phyloP scores from a whole-genome alignment of 1,284 basidiomycete species.

The Melanopsichium pennsylvanicum region DNA sequence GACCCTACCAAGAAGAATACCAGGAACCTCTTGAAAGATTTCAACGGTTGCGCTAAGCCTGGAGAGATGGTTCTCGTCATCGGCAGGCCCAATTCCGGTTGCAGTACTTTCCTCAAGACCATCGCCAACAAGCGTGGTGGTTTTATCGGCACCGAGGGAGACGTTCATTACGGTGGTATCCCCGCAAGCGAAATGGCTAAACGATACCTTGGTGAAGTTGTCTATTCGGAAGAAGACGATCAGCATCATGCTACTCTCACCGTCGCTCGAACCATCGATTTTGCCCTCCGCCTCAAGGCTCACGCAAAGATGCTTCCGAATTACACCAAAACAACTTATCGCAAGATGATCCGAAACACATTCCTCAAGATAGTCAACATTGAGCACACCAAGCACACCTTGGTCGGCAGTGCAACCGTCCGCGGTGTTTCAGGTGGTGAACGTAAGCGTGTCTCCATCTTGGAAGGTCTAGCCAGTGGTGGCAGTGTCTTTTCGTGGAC shows the following conservation, averaged over 20 bases:
- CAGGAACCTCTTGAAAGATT: conserved; percentile 36
- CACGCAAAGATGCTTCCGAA: conserved; percentile 67
- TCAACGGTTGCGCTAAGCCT: conserved; percentile 49
- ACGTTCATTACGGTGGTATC: conserved; percentile 76
- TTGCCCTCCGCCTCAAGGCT: conserved; percentile 53
- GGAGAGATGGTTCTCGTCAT: conserved; percentile 70
- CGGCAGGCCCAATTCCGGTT: conserved; percentile 81
- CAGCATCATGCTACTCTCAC: conserved; percentile 79
- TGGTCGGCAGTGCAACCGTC: conserved; percentile 76
- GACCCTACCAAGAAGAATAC: conserved; percentile 39
- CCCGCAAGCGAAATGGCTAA: conserved; percentile 69
- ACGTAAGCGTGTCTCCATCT: conserved; percentile 75
- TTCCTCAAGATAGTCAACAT: conserved; percentile 77
- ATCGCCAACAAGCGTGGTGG: conserved; percentile 75
- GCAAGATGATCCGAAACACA: conserved; percentile 70
- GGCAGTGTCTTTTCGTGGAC: conserved; percentile 75
- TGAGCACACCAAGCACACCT: conserved; percentile 77
- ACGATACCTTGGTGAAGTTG: conserved; percentile 77
- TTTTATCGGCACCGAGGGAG: conserved; percentile 71
- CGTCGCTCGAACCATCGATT: conserved; percentile 67
- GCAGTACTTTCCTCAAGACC: conserved; percentile 76
- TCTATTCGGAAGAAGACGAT: conserved; percentile 79
- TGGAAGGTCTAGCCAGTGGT: conserved; percentile 72
- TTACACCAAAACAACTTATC: conserved; percentile 68
- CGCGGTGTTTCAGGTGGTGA: conserved; percentile 76